phyloP scores from a whole-genome alignment of 345 rosid species.

The Arabis alpina region DNA sequence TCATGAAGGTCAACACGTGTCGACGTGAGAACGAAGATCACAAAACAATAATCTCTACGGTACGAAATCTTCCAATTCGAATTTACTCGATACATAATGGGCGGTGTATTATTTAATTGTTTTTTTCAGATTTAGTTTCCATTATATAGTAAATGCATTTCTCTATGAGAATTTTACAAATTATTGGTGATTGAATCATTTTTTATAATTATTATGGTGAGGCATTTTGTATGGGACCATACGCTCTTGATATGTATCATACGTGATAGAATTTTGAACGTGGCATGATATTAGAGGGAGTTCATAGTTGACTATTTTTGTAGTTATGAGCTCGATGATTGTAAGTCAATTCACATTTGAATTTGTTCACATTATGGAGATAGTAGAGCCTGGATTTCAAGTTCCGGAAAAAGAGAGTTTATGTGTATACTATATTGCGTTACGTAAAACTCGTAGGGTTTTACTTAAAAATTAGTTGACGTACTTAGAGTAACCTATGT shows the following conservation, averaged over 20 bases:
- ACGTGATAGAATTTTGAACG: conserved; percentile 35
- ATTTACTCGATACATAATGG: conserved; percentile 34
- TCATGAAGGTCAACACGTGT: conserved; percentile 34
- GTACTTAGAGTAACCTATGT: conserved; percentile 8
- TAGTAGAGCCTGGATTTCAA: conserved; percentile 14
- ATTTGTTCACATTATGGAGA: conserved; percentile 43
- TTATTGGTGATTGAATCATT: conserved; percentile 35
- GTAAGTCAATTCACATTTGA: conserved; percentile 40
- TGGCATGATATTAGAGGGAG: conserved; percentile 37
- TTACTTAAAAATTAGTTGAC: not conserved
- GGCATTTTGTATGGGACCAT: conserved; percentile 37
- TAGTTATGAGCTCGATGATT: conserved; percentile 31
- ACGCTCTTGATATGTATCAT: conserved; percentile 4
- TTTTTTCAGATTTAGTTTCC: conserved; percentile 16
- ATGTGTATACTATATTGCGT: not conserved
- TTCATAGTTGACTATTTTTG: conserved; percentile 37
- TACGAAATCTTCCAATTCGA: conserved; percentile 37
- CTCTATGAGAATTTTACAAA: conserved; percentile 20
- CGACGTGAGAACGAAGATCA: conserved; percentile 3
- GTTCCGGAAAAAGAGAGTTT: conserved; percentile 12
- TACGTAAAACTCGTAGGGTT: conserved; percentile 15
- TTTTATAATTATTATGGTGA: conserved; percentile 29
- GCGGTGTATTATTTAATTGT: conserved; percentile 27
- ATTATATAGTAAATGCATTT: conserved; percentile 20
- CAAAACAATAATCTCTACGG: conserved; percentile 27